Base-by-base conservation (phyloP, 441 rosid genomes). In the Erodium moschatum region DNA sequence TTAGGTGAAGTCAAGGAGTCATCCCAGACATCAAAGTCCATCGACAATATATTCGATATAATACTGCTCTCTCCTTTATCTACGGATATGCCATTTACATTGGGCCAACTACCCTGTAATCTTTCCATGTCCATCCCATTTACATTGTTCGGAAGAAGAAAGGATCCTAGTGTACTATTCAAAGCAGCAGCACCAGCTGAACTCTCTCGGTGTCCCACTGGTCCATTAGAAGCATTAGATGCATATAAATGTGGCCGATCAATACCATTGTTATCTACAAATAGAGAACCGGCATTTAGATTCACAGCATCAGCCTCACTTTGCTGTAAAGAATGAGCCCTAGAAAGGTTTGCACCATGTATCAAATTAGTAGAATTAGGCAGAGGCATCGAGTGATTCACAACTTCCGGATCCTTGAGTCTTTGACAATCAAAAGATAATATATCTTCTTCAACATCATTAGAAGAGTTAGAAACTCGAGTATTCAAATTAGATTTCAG, bases 21-120 rank as follows among this genome's bases (percentile, higher is more conserved):
- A 78, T 87, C 89, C 96, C 93, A 94, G 16, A 91, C 67, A 84
- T 91, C 97, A 69, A 88, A 82, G 48, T 42, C 48, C 48, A 75
- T 73, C 0, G 94, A 88, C 67, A 91, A 80, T 65, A 94, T 89
- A 73, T 89, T 82, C 58, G 97, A 87, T 56, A 88, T 84, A 72
- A 84, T 80, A 74, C 82, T 91, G 84, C 83, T 81, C 79, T 91
- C 96, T 65, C 89, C 96, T 40, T 75, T 74, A 76, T 82, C 85
- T 35, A 75, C 40, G 48, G 70, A 66, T 70, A 72, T 72, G 64
- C 73, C 56, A 35, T 78, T 81, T 8, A 68, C 69, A 42, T 56
- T 42, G 18, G 66, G 18, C 15, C 50, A 12, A 70, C 75, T 74
- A 19, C 77, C 81, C 56, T 68, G 13, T 42, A 42, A 42, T 42